phyloP scores from a whole-genome alignment of 2,329 filamentous ascomycete genomes.

The Onygenales sp. region DNA sequence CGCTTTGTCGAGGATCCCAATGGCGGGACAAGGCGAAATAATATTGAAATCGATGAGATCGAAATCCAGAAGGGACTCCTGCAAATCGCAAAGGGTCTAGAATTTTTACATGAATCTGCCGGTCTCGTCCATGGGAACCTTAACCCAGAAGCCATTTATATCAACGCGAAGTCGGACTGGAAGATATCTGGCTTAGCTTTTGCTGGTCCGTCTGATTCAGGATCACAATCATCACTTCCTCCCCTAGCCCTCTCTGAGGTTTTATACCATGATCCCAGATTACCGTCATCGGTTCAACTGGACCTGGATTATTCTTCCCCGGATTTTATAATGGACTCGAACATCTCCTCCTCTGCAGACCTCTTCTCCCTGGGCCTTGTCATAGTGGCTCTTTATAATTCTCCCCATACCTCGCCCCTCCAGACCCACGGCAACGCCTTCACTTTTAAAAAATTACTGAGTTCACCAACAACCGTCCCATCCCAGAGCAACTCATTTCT shows the following conservation, averaged over 20 bases:
- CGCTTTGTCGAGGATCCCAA: constrained; percentile 74
- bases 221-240: constrained; percentile 63
- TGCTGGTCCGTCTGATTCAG: constrained; percentile 70
- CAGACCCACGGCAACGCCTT: constrained; percentile 72
- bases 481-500: constrained; percentile 76
- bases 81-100: constrained; percentile 85
- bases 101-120: constrained; percentile 92
- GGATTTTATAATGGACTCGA: constrained; percentile 87
- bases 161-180: constrained; percentile 98
- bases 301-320: constrained; percentile 90
- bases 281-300: constrained; percentile 76
- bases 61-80: constrained; percentile 95
- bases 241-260: constrained; percentile 76
- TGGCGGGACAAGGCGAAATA: constrained; percentile 61
- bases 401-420: constrained; percentile 80
- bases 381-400: constrained; percentile 85
- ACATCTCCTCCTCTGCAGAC: constrained; percentile 73
- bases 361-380: constrained; percentile 90
- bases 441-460: constrained; percentile 76
- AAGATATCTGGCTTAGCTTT: constrained; percentile 94
- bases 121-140: constrained; percentile 89
- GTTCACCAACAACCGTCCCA: constrained; percentile 67
- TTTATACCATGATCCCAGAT: constrained; percentile 71
- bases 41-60: constrained; percentile 89
- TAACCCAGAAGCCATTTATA: constrained; percentile 83